Percentiles rank a stretch among this genome's conserved stretches.
Evolutionary conservation across 1,284 basidiomycete species (phyloP).

Genomic region (Sporisorium exsertum): DNA sequence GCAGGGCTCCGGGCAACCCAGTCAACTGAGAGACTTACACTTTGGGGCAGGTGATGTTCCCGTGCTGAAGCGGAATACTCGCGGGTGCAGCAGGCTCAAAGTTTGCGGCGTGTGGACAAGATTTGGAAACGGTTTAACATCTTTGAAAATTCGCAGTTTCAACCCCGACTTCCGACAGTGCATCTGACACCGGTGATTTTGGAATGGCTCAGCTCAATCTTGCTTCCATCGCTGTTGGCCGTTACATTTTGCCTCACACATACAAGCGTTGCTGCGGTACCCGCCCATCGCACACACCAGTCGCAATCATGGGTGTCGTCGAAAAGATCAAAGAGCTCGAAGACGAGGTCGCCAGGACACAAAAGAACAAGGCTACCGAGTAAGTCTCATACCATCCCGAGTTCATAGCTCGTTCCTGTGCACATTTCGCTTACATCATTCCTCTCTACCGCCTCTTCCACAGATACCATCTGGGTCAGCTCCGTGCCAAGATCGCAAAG

Average conservation of each 20-base stretch:
- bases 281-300: background rate
- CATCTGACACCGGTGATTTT: background rate
- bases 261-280: background rate
- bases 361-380: slow-evolving; percentile 71
- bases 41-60: no score
- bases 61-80: no score
- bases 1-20: no score
- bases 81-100: no score
- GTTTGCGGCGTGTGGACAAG: no score
- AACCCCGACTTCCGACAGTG: background rate
- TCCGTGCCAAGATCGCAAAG: slow-evolving; percentile 65
- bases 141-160: background rate
- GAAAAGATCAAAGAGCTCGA: slow-evolving; percentile 91
- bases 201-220: background rate
- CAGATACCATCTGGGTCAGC: slow-evolving; percentile 64
- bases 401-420: background rate
- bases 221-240: background rate
- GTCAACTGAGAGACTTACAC: no score
- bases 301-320: slow-evolving; percentile 58
- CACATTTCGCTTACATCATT: background rate
- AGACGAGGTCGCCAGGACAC: slow-evolving; percentile 85
- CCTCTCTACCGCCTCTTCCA: background rate
- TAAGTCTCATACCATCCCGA: slow-evolving; percentile 16
- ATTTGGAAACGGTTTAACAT: no score
- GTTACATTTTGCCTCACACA: background rate